Evolutionary conservation across 164 flowering plant species (phyloP), one percentile per base, ranked within the genome.

Genomic region (Magnolia kwangsiensis): DNA sequence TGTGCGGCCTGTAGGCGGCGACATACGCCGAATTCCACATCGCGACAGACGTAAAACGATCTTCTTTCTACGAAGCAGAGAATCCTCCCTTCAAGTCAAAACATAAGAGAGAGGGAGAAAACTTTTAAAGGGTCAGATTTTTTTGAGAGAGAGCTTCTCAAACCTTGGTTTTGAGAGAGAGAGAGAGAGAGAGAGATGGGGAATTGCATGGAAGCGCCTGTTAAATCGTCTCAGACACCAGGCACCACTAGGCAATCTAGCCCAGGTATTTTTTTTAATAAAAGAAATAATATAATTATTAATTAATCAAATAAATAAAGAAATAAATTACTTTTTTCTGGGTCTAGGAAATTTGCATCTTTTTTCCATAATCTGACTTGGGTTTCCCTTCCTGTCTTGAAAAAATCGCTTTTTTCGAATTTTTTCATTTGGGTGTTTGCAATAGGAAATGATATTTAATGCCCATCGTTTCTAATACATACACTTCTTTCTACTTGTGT

Each of bases 141-240:
- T 37, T 37, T 1, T 0, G 45, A 37, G 45, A 37, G 45, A 37
- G 45, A 37, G 45, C 45, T 37, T 37, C 45, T 37, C 6, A 37
- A 37, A 4, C 6, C 45, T 37, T 37, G 45, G 45, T 37, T 37
- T 37, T 37, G 3, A 3, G 45, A 37, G 45, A 37, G 45, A 37
- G 45, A 31, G 37, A 31, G 37, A 37, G 45, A 27, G 18, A 67
- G 71, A 31, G 49, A 68, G 71, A 68, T 68, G 71, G 71, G 71
- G 19, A 68, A 13, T 68, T 68, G 71, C 71, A 13, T 29, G 71
- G 19, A 8, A 27, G 16, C 71, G 49, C 71, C 23, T 3, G 71
- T 37, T 68, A 29, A 18, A 68, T 24, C 71, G 2, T 31, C 50
- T 31, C 8, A 14, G 16, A 68, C 45, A 14, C 49, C 50, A 27